Conservation (phyloP, 2,329 filamentous ascomycete species). For the Clonostachys chloroleuca region DNA sequence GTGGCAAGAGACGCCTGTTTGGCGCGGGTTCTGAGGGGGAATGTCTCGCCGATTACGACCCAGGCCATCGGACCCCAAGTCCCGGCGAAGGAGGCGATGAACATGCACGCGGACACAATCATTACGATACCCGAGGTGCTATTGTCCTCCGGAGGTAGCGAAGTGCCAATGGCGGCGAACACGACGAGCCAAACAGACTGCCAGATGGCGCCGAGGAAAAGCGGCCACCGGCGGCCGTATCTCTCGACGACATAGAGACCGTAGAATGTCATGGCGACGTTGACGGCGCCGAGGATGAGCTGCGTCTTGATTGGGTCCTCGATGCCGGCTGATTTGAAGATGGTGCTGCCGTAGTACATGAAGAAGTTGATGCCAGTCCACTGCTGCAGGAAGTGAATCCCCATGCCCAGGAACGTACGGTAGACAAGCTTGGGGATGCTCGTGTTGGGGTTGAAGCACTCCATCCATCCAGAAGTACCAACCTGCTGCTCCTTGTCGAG, state of each 20-base stretch:
- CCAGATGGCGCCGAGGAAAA: conserved; percentile 64
- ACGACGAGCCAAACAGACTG: conserved; percentile 62
- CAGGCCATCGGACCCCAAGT: conserved; percentile 70
- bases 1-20: conserved; percentile 52
- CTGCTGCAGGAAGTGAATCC: conserved; percentile 64
- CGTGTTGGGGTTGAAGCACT: conserved; percentile 55
- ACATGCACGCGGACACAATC: conserved; percentile 71
- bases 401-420: conserved; percentile 58
- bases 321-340: conserved; percentile 65
- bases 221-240: conserved; percentile 60
- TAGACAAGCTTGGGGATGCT: conserved; percentile 55
- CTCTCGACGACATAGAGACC: conserved; percentile 66
- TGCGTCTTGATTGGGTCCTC: conserved; percentile 62
- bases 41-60: conserved; percentile 65
- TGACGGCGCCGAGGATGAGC: conserved; percentile 65
- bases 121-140: conserved; percentile 56
- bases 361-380: conserved; percentile 58
- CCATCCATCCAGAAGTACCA: conserved; percentile 46
- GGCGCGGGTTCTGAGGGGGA: conserved; percentile 50
- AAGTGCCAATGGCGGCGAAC: conserved; percentile 55
- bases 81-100: conserved; percentile 66
- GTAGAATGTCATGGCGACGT: conserved; percentile 62
- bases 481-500: conserved; percentile 37
- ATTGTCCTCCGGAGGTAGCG: conserved; percentile 32
- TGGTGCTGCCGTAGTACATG: conserved; percentile 62